Base-by-base conservation (phyloP, 169 alveolate genomes). In the Babesia bovis region DNA sequence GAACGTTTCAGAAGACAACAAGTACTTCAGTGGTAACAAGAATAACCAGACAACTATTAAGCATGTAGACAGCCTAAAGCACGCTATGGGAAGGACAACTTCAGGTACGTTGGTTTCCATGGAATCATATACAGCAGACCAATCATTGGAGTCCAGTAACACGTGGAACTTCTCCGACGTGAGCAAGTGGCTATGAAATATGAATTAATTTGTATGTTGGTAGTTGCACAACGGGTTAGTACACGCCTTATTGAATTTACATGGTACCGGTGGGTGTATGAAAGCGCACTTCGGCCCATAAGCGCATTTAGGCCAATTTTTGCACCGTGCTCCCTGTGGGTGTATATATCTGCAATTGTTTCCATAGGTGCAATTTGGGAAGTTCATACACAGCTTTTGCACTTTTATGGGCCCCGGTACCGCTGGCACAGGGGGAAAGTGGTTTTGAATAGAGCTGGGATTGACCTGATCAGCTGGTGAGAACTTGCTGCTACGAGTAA, bases 241-340 rank as follows among this genome's bases (percentile, higher is more conserved):
- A 36, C 73, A 63, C 5, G 30, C 9, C 52, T 52, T 67, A 32
- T 58, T 58, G 38, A 42, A 70, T 33, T 38, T 55, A 33, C 72
- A 70, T 4, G 70, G 72, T n/a, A 70, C 72, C 52, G 61, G 69
- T 0, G 88, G 88, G 66, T 81, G 88, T 15, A 38, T 38, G 63
- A 50, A 81, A n/a, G 78, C 84, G 74, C 88, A 81, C 26, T 81
- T 71, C 21, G 59, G 59, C 28, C 88, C 88, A 53, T 59, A 81
- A 33, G 82, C 6, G 25, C 88, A 81, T 23, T 69, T 60, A 49
- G 88, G 88, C 85, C 77, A 81, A 66, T 81, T 32, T 41, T 71
- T 69, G 69, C 88, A 81, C 38, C 47, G 21, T 13, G 50, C 28
- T 19, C 32, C 19, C 55, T 47, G 35, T 23, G 84, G 83, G 67